Base-by-base conservation (phyloP, 306 rosid species). In the Rosa multiflora region DNA sequence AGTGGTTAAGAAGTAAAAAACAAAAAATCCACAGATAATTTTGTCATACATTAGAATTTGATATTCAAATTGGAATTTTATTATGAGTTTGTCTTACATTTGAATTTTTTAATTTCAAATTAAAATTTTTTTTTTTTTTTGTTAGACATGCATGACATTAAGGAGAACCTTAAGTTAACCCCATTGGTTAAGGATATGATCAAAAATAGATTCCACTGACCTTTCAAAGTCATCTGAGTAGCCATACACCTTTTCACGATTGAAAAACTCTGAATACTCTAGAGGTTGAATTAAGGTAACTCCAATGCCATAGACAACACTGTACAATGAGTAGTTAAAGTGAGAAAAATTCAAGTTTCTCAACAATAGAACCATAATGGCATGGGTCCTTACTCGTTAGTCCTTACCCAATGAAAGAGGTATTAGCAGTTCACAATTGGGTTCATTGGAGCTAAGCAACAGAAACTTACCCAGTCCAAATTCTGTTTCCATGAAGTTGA, bases 171-270 rank as follows among this genome's bases (percentile, higher is more conserved):
- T 75, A 43, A 61, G 15, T 40, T 53, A 61, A 44, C 37, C n/a
- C 14, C 29, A 58, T 18, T 15, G 4, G 21, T 48, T 0, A 58
- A 43, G 46, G 42, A 51, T 44, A 21, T 21, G 66, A 69, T 72
- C n/a, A n/a, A 43, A 11, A 76, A 74, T 47, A 66, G 14, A 62
- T 64, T 64, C 35, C 64, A 85, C 92, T 71, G 37, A 88, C 98
- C 98, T 85, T 89, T 94, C 96, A 82, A 94, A 94, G 88, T 94
- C 98, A 81, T 94, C 98, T 20, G 98, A 76, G 74, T 90, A 94
- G 80, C 94, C 98, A 84, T 86, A 82, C 78, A 85, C 82, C 91
- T 73, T 88, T 82, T 92, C 96, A n/a, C 93, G 97, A 73, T 58
- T 88, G 87, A 92, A 92, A 89, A 89, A 89, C 44, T 94, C 87